Conservation (phyloP, 257 asterid genomes). For the Solanum medicagineum region DNA sequence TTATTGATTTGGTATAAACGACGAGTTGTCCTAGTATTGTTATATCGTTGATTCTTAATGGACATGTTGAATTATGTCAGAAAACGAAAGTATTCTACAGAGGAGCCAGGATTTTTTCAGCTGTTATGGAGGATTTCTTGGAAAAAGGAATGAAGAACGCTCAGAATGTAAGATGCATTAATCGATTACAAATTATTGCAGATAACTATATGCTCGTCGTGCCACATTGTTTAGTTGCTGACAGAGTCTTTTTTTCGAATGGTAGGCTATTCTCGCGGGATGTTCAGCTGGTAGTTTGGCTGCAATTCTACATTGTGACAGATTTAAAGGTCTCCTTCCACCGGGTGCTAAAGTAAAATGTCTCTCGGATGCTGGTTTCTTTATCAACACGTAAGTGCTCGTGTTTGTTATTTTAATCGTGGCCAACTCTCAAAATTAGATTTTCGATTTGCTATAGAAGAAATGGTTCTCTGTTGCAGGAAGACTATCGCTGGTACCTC, state of each 20-base stretch:
- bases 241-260: neutral
- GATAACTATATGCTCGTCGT: neutral
- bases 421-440: neutral
- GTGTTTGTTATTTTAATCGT: neutral
- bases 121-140: constrained; percentile 27
- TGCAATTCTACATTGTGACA: constrained; percentile 31
- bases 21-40: neutral
- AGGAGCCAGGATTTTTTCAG: constrained; percentile 25
- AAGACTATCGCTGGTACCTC: constrained; percentile 53
- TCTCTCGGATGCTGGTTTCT: constrained; percentile 36
- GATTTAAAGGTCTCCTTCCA: constrained; percentile 12
- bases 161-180: constrained; percentile 13
- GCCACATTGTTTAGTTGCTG: neutral
- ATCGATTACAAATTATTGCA: neutral
- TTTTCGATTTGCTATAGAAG: neutral
- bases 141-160: constrained; percentile 36
- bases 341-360: constrained; percentile 15
- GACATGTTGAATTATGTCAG: neutral
- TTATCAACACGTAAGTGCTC: constrained; percentile 27
- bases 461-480: constrained; percentile 21
- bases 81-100: constrained; percentile 27
- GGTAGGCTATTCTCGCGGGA: constrained; percentile 25
- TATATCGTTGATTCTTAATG: neutral
- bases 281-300: constrained; percentile 45
- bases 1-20: neutral